Base-by-base conservation (phyloP, 139 green algal species). In the Eudorina sp. region DNA sequence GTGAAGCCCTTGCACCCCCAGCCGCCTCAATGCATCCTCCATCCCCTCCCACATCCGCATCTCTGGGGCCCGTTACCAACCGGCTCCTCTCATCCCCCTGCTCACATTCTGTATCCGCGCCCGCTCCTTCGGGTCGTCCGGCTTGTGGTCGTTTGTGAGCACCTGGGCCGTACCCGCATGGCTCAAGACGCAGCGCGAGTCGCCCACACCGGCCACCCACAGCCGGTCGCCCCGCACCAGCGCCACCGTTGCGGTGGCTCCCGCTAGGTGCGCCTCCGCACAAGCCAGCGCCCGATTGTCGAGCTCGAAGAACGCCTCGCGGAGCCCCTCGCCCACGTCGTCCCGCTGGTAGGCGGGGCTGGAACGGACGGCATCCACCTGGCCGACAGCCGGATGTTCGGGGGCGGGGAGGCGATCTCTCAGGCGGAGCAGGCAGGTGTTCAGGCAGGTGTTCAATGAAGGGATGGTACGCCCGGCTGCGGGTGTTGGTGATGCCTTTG, bases 181-280 rank as follows among this genome's bases (percentile, higher is more conserved):
- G 29, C 83, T 82, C 16, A 88, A 68, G 51, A 88, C 83, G 64
- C 83, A 88, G 73, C 84, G 81, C 4, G 74, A 87, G 75, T 91
- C 88, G n/a, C 88, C 88, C 74, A 91, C 88, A 29, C 88, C 88
- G 29, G 88, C 88, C 82, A 91, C 88, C 40, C 53, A 77, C 75
- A 91, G 73, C 45, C 41, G 45, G 36, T 88, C 41, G 21, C 88
- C 88, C 1, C 69, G 83, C 38, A 91, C 73, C 60, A 91, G 7
- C 23, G 88, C 88, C 53, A 91, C 83, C 5, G 88, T 91, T 62
- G 82, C 64, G 0, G 88, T 91, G 46, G 88, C 86, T 1, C 88
- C 73, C 18, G 70, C 66, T 11, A 86, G 77, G 69, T 81, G 60
- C 25, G 88, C 79, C 43, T 81, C 85, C 23, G 66, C 76, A 21